Evolutionary conservation across 2,329 filamentous ascomycete genomes (phyloP), one percentile per base, ranked within the genome.

Genomic region (Bisporella sp.): DNA sequence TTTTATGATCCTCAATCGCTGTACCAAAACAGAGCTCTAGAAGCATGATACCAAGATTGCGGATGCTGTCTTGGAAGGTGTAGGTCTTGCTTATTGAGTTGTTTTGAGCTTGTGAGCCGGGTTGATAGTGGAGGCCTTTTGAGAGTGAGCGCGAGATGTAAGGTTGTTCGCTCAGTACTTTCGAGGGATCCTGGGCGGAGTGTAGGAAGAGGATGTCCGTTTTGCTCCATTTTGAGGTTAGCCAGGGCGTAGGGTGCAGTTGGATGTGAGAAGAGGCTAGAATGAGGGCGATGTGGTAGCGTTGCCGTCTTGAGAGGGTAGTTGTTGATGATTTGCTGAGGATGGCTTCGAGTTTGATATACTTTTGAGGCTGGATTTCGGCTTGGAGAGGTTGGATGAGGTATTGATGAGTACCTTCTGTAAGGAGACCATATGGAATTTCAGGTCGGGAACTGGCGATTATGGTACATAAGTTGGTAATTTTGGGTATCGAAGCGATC

Each of bases 1-100:
- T 30, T 2, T 49, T 31, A 33, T 60, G 54, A 6, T 46, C 46
- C 41, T 62, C 60, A 6, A 64, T 58, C 3, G 54, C 6, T 47
- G 60, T 41, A 2, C 59, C 57, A 32, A 58, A 63, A 33, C 59
- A 61, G 5, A 63, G 53, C 45, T 64, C 62, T 1, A 62, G 56
- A 1, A 64, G 49, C 4, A 62, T 29, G 12, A 59, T 64, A 1
- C 57, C 60, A 5, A 63, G 50, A 31, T 52, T 46, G 4, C 9
- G 48, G 5, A 62, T 48, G 32, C 55, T 52, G 39, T 51, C 47
- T 43, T 49, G 48, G 31, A 53, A 49, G 12, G 12, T 44, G n/a
- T 41, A 41, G 7, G 45, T 49, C 28, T 29, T 42, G 6, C 39
- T 35, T 12, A 31, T 35, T 1, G 46, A 33, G 6, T 13, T 43